Evolutionary conservation across 2,329 filamentous ascomycete genomes (phyloP), one percentile per base, ranked within the genome.

Genomic region (Paracorniculantispora psalliotae): DNA sequence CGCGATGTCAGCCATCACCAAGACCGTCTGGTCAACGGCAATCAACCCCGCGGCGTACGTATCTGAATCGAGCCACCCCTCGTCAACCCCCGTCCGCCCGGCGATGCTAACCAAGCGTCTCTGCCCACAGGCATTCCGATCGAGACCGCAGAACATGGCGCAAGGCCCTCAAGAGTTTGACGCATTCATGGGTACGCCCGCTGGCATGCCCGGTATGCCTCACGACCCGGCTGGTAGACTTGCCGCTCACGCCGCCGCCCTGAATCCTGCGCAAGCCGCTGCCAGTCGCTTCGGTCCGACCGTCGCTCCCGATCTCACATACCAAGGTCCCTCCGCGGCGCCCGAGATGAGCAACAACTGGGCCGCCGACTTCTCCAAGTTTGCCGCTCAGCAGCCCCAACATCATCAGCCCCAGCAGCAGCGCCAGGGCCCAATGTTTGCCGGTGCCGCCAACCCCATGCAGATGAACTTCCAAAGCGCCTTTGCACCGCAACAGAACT

Each of bases 1-100:
- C 71, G 71, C 47, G 75, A 77, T 64, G 68, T 70, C 51, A 74
- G 73, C 63, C 72, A 73, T 54, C 75, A 75, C 17, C 74, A 77
- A 62, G 74, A 77, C 61, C 69, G 73, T n/a, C 64, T 75, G 19
- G 63, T 71, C 54, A 66, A 70, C 60, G 68, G 67, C 57, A 59
- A 65, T 25, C 67, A 68, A 41, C 61, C 66, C 21, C 67, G 67
- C 50, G 63, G 65, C 61, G 73, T 75, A 68, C 66, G 71, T 66
- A 43, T 30, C 19, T 7, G 3, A n/a, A 26, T 2, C 51, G 17
- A 15, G 44, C 17, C 28, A 15, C 41, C 17, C 28, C 25, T 47
- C 37, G 54, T 48, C 52, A 23, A 57, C 23, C 23, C 15, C 13
- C 10, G 12, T 33, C 30, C 6, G 30, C 30, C 6, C 12, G 2